Evolutionary conservation across 768 basidiomycete genomes (phyloP).

Genomic region (Auriscalpium microsporum): DNA sequence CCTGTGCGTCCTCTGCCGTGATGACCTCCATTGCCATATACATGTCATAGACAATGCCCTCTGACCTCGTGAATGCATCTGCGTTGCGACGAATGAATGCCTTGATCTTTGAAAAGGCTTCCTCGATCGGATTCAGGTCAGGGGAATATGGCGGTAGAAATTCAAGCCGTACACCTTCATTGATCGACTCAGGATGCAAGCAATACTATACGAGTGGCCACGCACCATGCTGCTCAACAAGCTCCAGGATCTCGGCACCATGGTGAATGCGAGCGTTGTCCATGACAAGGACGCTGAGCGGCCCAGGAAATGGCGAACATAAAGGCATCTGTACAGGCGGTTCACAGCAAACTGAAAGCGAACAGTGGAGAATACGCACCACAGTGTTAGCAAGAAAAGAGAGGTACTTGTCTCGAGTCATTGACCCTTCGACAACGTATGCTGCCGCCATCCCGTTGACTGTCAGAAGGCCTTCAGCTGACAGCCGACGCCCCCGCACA

Average conservation of each 20-base stretch:
- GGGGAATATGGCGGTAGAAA: constrained; percentile 33
- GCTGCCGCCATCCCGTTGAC: constrained; percentile 24
- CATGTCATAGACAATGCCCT: constrained; percentile 20
- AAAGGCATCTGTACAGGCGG: constrained; percentile 16
- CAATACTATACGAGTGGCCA: neutral
- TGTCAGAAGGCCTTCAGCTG: constrained; percentile 21
- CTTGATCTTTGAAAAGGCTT: constrained; percentile 32
- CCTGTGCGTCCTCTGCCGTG: constrained; percentile 19
- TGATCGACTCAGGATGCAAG: neutral
- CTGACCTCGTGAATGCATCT: constrained; percentile 2
- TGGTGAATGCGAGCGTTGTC: constrained; percentile 27
- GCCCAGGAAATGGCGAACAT: neutral
- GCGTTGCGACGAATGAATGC: constrained; percentile 18
- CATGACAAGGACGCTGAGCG: constrained; percentile 20
- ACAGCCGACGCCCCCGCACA: constrained; percentile 8
- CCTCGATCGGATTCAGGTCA: constrained; percentile 33
- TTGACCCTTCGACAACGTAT: constrained; percentile 23
- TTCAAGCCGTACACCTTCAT: constrained; percentile 21
- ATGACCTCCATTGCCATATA: constrained; percentile 21
- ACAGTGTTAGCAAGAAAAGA: neutral
- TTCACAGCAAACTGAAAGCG: constrained; percentile 12
- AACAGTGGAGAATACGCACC: neutral
- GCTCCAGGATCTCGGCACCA: neutral
- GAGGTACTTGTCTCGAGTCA: constrained; percentile 15
- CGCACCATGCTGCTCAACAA: constrained; percentile 1